Base-by-base conservation (phyloP, 176 grass and related monocot species). In the Carex scoparia region DNA sequence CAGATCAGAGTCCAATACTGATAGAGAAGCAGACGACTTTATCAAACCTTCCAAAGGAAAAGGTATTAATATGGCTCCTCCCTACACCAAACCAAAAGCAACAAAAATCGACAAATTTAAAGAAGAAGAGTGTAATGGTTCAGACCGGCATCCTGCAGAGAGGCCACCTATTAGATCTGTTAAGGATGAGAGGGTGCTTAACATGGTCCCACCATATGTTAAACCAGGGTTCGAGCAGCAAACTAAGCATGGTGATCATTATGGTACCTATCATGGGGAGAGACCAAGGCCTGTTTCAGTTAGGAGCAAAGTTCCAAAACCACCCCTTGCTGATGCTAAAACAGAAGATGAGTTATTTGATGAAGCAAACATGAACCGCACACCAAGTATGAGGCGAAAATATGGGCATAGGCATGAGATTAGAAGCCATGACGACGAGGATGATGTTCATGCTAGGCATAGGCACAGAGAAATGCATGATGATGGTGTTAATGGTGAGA, bases 161-260 rank as follows among this genome's bases (percentile, higher is more conserved):
- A 84, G 69, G 60, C 84, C 69, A 78, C 67, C 69, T 70, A 42
- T 10, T 32, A 66, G 56, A 61, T 82, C 80, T 79, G 84, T 87
- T 70, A 92, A 76, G 65, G 85, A 84, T 86, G 90, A 85, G 84
- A 85, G 55, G 80, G 30, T 49, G 37, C 28, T 79, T 16, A 92
- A 94, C 60, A 87, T 88, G 90, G 86, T 40, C 8, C 91, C 90
- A 28, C 93, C 97, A 67, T 99, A 99, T 91, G 88, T 99, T 32
- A 94, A 92, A 81, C 55, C 87, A 77, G 87, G 62, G 60, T 81
- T 82, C 14, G 16, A n/a, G 23, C 42, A 65, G 11, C 70, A 60
- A 16, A 32, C 64, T 53, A 59, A 69, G 19, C 19, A 87, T 7
- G 84, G 54, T 38, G 82, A 82, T 44, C 31, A 75, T 61, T 69